Base-by-base conservation (phyloP, 257 asterid species). In the Lycium barbarum region DNA sequence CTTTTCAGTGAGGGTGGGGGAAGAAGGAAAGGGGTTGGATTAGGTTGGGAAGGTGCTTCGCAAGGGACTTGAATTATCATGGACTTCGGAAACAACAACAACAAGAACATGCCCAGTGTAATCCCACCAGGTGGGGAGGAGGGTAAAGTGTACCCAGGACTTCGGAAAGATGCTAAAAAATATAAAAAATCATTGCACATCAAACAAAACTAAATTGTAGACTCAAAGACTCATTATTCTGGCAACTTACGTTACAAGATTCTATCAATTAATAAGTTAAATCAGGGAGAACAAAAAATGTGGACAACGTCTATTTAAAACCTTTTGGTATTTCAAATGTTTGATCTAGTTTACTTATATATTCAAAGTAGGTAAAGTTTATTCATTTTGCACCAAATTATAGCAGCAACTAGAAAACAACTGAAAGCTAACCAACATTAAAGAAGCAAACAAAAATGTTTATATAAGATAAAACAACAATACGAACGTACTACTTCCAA, bases 201-300 rank as follows among this genome's bases (percentile, higher is more conserved):
- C 6, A 49, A 74, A 13, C 40, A 74, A 74, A 49, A 22, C n/a
- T 47, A 12, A 20, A 26, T 3, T 73, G 43, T 53, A 74, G 45
- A 74, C 62, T 49, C 58, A 74, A 74, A 20, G 61, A 49, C 6
- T 49, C 59, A 26, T 74, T 13, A 54, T 22, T 74, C 81, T 74
- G 43, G 62, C 62, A 74, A 22, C 45, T 49, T 36, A 26, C 13
- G 3, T 33, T 49, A 22, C 62, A 74, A 74, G 81, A 74, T 15
- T 74, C 36, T 9, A 74, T 73, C 81, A 74, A 49, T 26, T 49
- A 49, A 74, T 74, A 74, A 74, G 62, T 49, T 73, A 57, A n/a
- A 57, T 57, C 62, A 14, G 9, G n/a, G 7, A 57, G 62, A 57
- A 57, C 62, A 57, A 5, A 15, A 57, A 57, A 57, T 8, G 61